These are phyloP conservation scores for Bifiguratus adelaidae DNA, from an alignment of 192 early-diverging fungal species.

Conservation along the genomic window DNA sequence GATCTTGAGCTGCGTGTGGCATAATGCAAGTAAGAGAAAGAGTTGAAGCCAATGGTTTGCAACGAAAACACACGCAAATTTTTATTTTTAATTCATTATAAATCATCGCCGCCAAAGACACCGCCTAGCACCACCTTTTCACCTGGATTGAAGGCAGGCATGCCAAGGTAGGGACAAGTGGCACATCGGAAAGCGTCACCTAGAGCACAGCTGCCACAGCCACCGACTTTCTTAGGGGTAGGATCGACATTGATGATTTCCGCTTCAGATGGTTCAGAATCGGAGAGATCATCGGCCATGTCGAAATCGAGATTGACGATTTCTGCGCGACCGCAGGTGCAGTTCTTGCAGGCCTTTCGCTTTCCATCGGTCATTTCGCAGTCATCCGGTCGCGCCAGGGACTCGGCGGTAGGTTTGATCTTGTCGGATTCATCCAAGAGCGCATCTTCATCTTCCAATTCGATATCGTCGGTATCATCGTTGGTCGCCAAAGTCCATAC, in stretches of 20 bases:
- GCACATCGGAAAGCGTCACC: constrained; percentile 97
- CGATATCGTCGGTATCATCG: constrained; percentile 66
- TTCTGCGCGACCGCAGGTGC: constrained; percentile 85
- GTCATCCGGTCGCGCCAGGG: constrained; percentile 57
- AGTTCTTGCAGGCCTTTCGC: constrained; percentile 96
- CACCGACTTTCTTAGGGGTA: constrained; percentile 31
- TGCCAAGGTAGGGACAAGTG: constrained; percentile 91
- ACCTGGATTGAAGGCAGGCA: constrained; percentile 94
- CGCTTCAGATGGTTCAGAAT: constrained; percentile 15
- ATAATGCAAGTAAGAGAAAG: too few relatives aligned
- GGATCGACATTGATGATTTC: constrained; percentile 28
- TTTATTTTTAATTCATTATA: too few relatives aligned
- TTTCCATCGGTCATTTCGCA: constrained; percentile 58
- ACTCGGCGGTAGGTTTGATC: constrained; percentile 51
- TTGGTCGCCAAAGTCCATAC: constrained; percentile 69
- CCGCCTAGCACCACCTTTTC: constrained; percentile 86
- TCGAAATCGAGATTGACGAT: constrained; percentile 44
- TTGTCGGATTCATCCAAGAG: constrained; percentile 79
- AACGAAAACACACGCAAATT: too few relatives aligned
- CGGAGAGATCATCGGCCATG: constrained; percentile 18
- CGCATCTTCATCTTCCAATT: constrained; percentile 79
- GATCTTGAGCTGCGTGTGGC: constrained; percentile 39
- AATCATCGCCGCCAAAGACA: constrained; percentile 24
- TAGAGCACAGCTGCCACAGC: constrained; percentile 70
- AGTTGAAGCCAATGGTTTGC: too few relatives aligned